Percentiles rank a stretch among this genome's conserved stretches.
phyloP scores from a whole-genome alignment of 805 yeast genomes.

The Zygoascus biomembranicola region DNA sequence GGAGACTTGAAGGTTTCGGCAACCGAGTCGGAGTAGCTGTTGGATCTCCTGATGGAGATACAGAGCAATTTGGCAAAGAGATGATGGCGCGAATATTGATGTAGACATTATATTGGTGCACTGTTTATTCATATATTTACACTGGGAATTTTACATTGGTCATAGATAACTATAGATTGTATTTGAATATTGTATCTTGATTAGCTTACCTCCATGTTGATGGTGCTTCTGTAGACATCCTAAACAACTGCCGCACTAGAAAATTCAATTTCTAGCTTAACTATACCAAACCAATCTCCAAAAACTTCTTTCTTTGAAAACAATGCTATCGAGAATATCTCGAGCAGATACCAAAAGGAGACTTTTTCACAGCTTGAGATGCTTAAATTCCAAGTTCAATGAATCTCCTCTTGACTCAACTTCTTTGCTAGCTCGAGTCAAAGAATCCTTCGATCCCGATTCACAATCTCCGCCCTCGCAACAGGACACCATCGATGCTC shows the following conservation, averaged over 20 bases:
- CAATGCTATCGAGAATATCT: not conserved
- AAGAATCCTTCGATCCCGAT: not conserved
- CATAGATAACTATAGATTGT: no score
- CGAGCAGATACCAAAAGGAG: not conserved
- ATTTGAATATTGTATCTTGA: no score
- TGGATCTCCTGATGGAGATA: conserved; percentile 17
- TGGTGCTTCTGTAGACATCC: no score
- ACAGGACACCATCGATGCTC: conserved; percentile 12
- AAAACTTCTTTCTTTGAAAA: not conserved
- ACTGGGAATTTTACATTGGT: no score
- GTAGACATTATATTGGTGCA: not conserved
- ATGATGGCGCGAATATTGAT: conserved; percentile 7
- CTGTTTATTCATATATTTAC: no score
- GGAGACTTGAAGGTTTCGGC: conserved; percentile 19
- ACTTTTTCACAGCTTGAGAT: not conserved
- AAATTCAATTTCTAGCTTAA: no score
- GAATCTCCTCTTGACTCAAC: conserved; percentile 8
- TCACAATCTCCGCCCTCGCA: not conserved
- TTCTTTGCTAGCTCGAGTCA: conserved; percentile 7
- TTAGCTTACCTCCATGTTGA: no score
- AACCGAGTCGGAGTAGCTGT: conserved; percentile 19
- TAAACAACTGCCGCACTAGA: no score
- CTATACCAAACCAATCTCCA: no score
- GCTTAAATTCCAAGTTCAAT: not conserved
- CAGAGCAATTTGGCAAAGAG: conserved; percentile 13